Evolutionary conservation across 2,329 filamentous ascomycete species (phyloP).

Genomic region (Monilinia laxa): DNA sequence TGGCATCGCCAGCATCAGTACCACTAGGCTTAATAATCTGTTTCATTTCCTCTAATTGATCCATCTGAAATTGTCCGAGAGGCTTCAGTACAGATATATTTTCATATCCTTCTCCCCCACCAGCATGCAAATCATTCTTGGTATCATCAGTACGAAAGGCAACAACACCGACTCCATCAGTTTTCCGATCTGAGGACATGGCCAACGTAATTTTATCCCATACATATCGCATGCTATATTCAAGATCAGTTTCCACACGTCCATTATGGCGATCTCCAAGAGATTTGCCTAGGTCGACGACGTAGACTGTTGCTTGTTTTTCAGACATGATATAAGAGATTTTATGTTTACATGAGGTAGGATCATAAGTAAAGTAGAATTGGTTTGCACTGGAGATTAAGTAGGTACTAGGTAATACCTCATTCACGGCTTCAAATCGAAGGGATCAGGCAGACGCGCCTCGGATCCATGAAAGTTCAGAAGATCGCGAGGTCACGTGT

Average conservation of each 20-base stretch:
- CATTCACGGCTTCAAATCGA: neutral
- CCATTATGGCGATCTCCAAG: constrained; percentile 74
- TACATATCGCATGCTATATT: constrained; percentile 86
- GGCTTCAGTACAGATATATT: constrained; percentile 80
- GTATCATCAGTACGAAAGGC: constrained; percentile 80
- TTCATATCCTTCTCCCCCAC: constrained; percentile 67
- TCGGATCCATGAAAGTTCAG: neutral
- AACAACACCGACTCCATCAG: constrained; percentile 72
- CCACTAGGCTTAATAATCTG: constrained; percentile 63
- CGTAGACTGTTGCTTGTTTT: constrained; percentile 91
- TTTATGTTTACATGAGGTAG: neutral
- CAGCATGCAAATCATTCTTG: constrained; percentile 57
- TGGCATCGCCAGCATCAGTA: constrained; percentile 72
- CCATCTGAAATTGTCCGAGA: constrained; percentile 60
- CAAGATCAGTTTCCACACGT: constrained; percentile 74
- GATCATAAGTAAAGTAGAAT: neutral
- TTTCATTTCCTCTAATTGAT: constrained; percentile 65
- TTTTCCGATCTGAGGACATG: constrained; percentile 68
- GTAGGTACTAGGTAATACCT: neutral
- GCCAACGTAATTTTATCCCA: constrained; percentile 89
- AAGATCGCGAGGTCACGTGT: constrained; percentile 22
- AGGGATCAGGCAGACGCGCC: constrained; percentile 21
- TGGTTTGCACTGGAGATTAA: neutral
- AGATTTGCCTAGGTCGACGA: constrained; percentile 83
- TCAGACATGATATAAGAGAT: constrained; percentile 65